Evolutionary conservation across 2,329 filamentous ascomycete genomes (phyloP).

Genomic region (Knoxdaviesia capensis): DNA sequence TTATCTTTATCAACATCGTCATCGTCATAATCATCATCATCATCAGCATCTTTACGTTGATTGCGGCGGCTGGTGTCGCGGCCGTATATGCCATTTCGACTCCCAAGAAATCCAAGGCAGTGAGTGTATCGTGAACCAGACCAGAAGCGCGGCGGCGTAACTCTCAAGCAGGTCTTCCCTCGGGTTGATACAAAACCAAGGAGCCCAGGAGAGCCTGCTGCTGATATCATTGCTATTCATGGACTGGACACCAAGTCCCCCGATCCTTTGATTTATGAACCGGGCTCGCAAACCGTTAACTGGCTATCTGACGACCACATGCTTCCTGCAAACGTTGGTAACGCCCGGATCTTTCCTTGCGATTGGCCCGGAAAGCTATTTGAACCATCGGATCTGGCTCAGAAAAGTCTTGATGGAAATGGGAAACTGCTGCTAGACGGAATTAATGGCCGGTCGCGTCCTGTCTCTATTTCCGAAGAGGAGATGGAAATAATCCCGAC

Average conservation of each 20-base stretch:
- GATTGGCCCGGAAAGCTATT: slow-evolving; percentile 11
- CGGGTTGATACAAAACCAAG: no score
- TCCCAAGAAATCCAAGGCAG: no score
- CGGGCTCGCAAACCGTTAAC: slow-evolving; percentile 6
- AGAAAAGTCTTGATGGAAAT: slow-evolving; percentile 7
- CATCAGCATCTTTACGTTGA: no score
- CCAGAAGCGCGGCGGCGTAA: no score
- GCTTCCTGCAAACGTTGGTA: slow-evolving; percentile 7
- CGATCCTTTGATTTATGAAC: slow-evolving; percentile 10
- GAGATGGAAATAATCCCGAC: background rate
- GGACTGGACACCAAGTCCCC: slow-evolving; percentile 12
- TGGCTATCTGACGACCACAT: slow-evolving; percentile 9
- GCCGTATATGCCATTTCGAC: no score
- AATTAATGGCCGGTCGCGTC: slow-evolving; percentile 5
- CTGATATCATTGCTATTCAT: slow-evolving; percentile 17
- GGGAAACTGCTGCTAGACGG: slow-evolving; percentile 8
- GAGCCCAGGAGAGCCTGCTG: no score
- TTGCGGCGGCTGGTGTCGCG: no score
- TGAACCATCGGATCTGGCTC: slow-evolving; percentile 4
- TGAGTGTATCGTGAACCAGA: no score
- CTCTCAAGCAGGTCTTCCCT: no score
- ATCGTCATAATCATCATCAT: no score
- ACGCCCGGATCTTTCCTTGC: slow-evolving; percentile 10
- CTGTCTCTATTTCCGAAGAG: no score
- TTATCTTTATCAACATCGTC: no score